These are phyloP conservation scores for Apiospora koreana DNA, from an alignment of 2,329 filamentous ascomycete species.

Conservation along the genomic window DNA sequence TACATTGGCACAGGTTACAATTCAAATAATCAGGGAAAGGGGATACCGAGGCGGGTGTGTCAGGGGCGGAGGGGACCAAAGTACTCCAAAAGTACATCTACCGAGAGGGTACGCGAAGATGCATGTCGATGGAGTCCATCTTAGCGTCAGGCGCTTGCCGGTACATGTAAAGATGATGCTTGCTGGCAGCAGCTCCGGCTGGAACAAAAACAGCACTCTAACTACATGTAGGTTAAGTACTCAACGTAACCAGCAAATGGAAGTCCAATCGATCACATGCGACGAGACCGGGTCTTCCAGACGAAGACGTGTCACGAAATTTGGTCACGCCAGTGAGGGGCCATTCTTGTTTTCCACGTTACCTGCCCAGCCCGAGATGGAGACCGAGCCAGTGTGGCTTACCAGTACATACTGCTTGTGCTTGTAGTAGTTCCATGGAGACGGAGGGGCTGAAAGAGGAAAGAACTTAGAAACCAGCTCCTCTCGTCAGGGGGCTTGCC, in stretches of 20 bases:
- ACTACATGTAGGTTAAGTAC: too few relatives aligned
- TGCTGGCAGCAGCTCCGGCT: background rate
- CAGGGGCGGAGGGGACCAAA: background rate
- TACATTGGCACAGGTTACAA: background rate
- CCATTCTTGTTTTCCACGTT: background rate
- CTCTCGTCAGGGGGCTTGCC: too few relatives aligned
- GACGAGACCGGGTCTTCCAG: background rate
- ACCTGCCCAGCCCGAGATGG: background rate
- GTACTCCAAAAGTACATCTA: background rate
- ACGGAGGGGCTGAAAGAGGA: background rate
- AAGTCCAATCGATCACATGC: background rate
- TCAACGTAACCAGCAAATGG: background rate
- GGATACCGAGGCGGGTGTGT: background rate
- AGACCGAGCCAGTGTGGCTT: too few relatives aligned
- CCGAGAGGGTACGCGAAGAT: conserved; percentile 1
- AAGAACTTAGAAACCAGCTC: too few relatives aligned
- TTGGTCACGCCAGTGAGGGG: background rate
- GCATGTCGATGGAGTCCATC: background rate
- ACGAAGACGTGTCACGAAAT: background rate
- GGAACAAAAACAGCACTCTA: background rate
- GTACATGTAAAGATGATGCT: conserved; percentile 4
- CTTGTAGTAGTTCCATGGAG: background rate
- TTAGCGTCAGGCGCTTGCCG: background rate
- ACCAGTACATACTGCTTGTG: background rate
- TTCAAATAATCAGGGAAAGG: background rate